A percentile compares a stretch with the other conserved stretches of the same genome.
These are phyloP conservation scores for Rubroboletus satanas DNA, from an alignment of 768 basidiomycete species.

Conservation along the genomic window DNA sequence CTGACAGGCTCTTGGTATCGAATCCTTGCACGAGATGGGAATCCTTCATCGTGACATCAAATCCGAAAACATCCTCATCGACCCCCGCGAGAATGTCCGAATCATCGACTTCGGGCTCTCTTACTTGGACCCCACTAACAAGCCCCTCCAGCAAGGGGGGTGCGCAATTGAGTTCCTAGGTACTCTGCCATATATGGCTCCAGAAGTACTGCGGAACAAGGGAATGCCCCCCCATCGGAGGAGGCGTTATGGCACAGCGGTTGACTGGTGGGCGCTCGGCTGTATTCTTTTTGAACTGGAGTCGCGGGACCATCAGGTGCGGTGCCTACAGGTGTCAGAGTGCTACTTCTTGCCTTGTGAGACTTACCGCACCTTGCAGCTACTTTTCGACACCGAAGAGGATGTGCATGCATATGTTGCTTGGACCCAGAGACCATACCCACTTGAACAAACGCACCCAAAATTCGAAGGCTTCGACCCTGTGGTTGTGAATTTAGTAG, in stretches of 20 bases:
- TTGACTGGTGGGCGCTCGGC: slow-evolving; percentile 44
- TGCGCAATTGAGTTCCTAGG: slow-evolving; percentile 32
- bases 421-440: slow-evolving; percentile 9
- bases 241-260: slow-evolving; percentile 28
- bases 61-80: slow-evolving; percentile 65
- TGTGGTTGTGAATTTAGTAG: slow-evolving; percentile 26
- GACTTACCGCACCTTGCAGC: slow-evolving; percentile 15
- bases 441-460: slow-evolving; percentile 20
- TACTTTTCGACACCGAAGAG: slow-evolving; percentile 29
- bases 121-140: slow-evolving; percentile 13
- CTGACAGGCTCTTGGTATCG: slow-evolving; percentile 39
- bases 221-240: neutral
- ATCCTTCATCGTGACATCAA: slow-evolving; percentile 71
- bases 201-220: slow-evolving; percentile 36
- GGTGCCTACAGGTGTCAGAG: neutral
- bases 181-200: slow-evolving; percentile 38
- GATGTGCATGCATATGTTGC: slow-evolving; percentile 23
- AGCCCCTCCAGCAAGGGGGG: slow-evolving; percentile 9
- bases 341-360: neutral
- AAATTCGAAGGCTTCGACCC: slow-evolving; percentile 21
- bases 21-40: slow-evolving; percentile 51
- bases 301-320: slow-evolving; percentile 25
- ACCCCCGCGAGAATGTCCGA: slow-evolving; percentile 36
- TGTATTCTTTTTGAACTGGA: slow-evolving; percentile 40
- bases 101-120: slow-evolving; percentile 43